Percentiles rank a stretch among this genome's conserved stretches.
Evolutionary conservation across 2,329 filamentous ascomycete species (phyloP).

Genomic region (Xylariaceae sp.): DNA sequence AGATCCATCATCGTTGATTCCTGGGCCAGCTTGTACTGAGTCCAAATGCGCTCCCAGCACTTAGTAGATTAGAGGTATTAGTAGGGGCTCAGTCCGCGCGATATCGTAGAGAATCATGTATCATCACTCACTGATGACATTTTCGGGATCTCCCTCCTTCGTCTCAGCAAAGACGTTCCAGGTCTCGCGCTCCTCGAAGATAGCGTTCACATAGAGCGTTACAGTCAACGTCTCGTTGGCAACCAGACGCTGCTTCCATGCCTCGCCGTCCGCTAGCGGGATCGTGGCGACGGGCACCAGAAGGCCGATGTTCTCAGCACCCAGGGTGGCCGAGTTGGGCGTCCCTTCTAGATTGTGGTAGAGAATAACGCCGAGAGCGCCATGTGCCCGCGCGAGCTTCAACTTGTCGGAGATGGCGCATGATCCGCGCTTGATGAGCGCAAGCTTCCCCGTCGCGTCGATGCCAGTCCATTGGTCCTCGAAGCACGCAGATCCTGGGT

Average conservation of each 20-base stretch:
- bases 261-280: constrained; percentile 29
- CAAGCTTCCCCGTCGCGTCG: constrained; percentile 39
- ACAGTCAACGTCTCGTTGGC: constrained; percentile 31
- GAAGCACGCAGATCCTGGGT: constrained; percentile 28
- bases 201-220: constrained; percentile 32
- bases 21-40: constrained; percentile 34
- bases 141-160: constrained; percentile 38
- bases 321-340: constrained; percentile 42
- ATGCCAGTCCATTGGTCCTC: constrained; percentile 40
- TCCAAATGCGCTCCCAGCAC: constrained; percentile 39
- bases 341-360: constrained; percentile 54
- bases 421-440: constrained; percentile 39
- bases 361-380: constrained; percentile 46
- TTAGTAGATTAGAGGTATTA: too few relatives aligned
- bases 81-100: too few relatives aligned
- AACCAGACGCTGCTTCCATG: constrained; percentile 30
- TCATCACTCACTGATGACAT: too few relatives aligned
- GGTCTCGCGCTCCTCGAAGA: constrained; percentile 31
- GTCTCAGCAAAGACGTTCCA: constrained; percentile 41
- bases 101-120: too few relatives aligned
- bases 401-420: constrained; percentile 41
- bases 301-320: constrained; percentile 33
- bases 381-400: constrained; percentile 37
- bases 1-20: constrained; percentile 38
- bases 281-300: constrained; percentile 35